A percentile compares a stretch with the other conserved stretches of the same genome.
Conservation (phyloP, 495 filamentous ascomycete species). For the Aspergillus ellipticus region DNA sequence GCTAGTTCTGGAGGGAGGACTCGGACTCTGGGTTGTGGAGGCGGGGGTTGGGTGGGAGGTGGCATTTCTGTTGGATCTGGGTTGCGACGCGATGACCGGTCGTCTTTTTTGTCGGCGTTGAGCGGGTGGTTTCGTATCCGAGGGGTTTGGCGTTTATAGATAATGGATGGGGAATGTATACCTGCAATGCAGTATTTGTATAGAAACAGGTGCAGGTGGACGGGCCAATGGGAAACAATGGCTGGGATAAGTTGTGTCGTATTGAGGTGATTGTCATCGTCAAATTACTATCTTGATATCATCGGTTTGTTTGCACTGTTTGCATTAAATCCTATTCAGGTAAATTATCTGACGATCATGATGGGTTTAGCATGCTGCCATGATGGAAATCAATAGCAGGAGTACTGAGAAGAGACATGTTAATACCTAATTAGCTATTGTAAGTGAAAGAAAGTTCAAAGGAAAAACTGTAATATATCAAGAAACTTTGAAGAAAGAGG, state of each 20-base stretch:
- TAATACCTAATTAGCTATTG: background rate
- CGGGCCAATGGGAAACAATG: background rate
- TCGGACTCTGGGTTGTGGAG: slow-evolving; percentile 12
- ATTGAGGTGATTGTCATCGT: background rate
- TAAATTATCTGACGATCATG: background rate
- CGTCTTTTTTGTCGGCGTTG: background rate
- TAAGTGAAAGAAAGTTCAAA: too few species aligned
- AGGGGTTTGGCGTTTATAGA: background rate
- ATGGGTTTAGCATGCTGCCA: background rate
- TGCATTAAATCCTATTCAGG: slow-evolving; percentile 6
- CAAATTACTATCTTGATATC: slow-evolving; percentile 4
- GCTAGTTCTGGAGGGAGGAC: slow-evolving; percentile 23
- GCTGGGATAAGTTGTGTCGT: background rate
- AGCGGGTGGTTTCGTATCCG: background rate
- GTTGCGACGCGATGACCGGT: background rate
- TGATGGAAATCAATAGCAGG: background rate
- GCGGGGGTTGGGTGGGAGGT: background rate
- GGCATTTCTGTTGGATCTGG: background rate
- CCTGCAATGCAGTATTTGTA: background rate
- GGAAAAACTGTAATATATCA: too few species aligned
- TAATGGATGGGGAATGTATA: background rate
- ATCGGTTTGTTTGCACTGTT: slow-evolving; percentile 16
- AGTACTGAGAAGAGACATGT: background rate
- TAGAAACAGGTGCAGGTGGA: background rate
- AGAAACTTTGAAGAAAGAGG: background rate